phyloP scores from a whole-genome alignment of 345 rosid species.

The Crucihimalaya himalaica region DNA sequence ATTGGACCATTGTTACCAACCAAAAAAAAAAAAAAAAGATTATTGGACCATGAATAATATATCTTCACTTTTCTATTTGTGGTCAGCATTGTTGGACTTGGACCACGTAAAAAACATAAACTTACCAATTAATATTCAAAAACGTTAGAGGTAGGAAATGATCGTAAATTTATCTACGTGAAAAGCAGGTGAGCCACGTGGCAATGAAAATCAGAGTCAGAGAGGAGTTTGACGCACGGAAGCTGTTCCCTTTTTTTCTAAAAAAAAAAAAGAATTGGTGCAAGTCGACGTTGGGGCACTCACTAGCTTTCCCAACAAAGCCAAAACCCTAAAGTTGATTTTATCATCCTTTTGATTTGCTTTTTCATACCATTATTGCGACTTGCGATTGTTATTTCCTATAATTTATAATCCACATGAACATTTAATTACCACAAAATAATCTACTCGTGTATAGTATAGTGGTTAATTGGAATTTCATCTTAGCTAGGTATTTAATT shows the following conservation, averaged over 20 bases:
- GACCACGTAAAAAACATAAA: not conserved
- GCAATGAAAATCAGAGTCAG: not conserved
- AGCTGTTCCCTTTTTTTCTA: not conserved
- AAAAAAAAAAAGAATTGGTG: slow-evolving; percentile 8
- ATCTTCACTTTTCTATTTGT: not conserved
- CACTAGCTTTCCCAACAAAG: slow-evolving; percentile 27
- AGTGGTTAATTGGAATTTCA: not conserved
- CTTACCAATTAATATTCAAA: not conserved
- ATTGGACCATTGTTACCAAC: too few species aligned
- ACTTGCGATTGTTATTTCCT: not conserved
- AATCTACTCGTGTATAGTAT: not conserved
- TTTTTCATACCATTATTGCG: slow-evolving; percentile 14
- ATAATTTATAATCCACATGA: not conserved
- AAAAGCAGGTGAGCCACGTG: slow-evolving; percentile 10
- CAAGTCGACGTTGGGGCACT: slow-evolving; percentile 32
- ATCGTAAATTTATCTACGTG: slow-evolving; percentile 17
- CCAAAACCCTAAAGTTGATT: slow-evolving; percentile 30
- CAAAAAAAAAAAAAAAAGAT: too few species aligned
- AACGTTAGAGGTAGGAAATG: not conserved
- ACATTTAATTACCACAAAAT: not conserved
- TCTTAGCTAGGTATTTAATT: not conserved
- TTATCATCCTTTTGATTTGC: slow-evolving; percentile 19
- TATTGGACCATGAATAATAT: slow-evolving; percentile 11
- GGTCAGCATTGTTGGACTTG: not conserved
- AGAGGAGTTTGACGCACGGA: slow-evolving; percentile 22